Percentiles rank a stretch among this genome's conserved stretches.
These are phyloP conservation scores for Citrus hindsii DNA, from an alignment of 345 rosid species.

Conservation along the genomic window DNA sequence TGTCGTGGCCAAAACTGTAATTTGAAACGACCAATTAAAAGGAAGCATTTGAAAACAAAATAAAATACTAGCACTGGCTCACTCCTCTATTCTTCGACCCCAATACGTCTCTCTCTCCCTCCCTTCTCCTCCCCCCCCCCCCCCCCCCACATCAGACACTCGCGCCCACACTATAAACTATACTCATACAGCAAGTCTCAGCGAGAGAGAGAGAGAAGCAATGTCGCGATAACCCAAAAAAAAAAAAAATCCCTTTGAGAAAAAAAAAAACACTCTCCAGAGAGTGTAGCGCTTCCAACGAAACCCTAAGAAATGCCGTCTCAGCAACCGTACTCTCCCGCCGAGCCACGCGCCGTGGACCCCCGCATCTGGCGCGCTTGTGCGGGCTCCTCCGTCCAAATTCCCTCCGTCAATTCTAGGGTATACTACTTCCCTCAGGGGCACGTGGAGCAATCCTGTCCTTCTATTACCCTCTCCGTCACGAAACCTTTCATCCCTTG, in stretches of 20 bases:
- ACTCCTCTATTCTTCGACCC: constrained; percentile 22
- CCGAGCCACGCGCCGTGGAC: constrained; percentile 45
- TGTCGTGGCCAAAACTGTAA: constrained; percentile 1
- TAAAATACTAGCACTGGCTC: too few relatives aligned
- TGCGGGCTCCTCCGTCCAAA: constrained; percentile 64
- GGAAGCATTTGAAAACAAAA: not conserved
- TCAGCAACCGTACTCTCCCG: constrained; percentile 14
- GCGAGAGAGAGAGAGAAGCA: not conserved
- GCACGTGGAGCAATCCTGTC: constrained; percentile 60
- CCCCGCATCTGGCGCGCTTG: constrained; percentile 75
- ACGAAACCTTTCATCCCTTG: constrained; percentile 38
- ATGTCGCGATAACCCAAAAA: not conserved
- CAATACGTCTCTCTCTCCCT: constrained; percentile 24
- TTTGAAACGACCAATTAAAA: not conserved
- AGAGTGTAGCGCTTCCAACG: not conserved
- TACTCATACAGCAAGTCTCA: not conserved
- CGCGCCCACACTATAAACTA: not conserved
- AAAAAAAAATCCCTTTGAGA: not conserved
- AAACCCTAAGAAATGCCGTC: constrained; percentile 36
- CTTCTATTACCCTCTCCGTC: constrained; percentile 17
- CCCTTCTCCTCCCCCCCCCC: not conserved
- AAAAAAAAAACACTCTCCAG: not conserved
- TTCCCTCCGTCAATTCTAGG: constrained; percentile 57
- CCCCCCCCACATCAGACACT: constrained; percentile 6
- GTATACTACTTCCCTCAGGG: constrained; percentile 92